Conservation (phyloP, 2,329 filamentous ascomycete species). For the Arthrobotrys megalospora region DNA sequence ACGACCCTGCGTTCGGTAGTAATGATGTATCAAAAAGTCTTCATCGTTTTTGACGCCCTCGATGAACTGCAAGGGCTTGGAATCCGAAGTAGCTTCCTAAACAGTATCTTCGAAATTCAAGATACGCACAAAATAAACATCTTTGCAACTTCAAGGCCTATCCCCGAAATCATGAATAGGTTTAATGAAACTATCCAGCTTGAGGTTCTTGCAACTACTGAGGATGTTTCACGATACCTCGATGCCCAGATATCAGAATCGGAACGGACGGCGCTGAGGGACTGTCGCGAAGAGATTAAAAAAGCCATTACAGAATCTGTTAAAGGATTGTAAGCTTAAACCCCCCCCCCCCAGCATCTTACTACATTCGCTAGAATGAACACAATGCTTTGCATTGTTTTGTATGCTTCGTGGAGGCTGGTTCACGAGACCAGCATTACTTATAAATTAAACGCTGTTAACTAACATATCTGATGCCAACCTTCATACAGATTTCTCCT, state of each 20-base stretch:
- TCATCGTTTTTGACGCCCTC: not conserved
- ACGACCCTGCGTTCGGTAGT: not conserved
- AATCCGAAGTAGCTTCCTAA: not conserved
- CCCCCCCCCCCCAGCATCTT: not conserved
- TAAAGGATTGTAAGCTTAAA: not conserved
- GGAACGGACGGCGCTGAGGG: not conserved
- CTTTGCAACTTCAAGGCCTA: constrained; percentile 59
- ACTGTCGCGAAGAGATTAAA: not conserved
- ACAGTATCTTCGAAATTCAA: not conserved
- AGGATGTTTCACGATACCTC: not conserved
- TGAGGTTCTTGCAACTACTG: not conserved
- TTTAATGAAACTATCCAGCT: not conserved
- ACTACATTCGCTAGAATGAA: no score
- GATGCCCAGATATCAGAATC: constrained; percentile 3
- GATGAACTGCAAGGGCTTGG: not conserved
- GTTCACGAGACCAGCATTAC: no score
- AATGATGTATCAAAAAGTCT: not conserved
- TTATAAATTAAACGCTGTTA: no score
- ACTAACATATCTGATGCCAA: no score
- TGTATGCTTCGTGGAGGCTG: no score
- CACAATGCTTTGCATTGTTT: no score
- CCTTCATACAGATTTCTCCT: constrained; percentile 4
- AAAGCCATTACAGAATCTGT: not conserved
- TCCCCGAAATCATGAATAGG: constrained; percentile 62
- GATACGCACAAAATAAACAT: not conserved